Conservation (phyloP, 1,284 basidiomycete genomes). For the Sporisorium scitamineum region DNA sequence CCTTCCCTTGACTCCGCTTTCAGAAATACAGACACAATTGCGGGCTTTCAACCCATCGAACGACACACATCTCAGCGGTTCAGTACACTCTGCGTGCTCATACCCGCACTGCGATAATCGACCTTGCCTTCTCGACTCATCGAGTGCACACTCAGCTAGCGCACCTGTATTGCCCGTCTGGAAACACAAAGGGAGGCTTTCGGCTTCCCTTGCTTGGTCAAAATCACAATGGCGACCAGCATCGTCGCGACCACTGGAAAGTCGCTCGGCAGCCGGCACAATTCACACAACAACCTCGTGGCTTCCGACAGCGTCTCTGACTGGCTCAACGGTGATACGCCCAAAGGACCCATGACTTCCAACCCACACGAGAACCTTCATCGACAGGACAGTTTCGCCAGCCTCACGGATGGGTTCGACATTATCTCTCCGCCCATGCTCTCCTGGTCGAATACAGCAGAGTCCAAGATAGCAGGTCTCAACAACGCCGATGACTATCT, state of each 20-base stretch:
- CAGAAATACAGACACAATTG: not conserved
- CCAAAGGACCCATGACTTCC: slow-evolving; percentile 14
- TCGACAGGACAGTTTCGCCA: slow-evolving; percentile 35
- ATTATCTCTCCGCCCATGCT: slow-evolving; percentile 36
- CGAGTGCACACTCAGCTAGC: slow-evolving; percentile 1
- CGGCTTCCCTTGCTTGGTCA: slow-evolving; percentile 18
- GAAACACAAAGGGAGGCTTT: slow-evolving; percentile 8
- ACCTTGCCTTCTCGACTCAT: not conserved
- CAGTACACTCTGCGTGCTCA: not conserved
- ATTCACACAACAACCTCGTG: slow-evolving; percentile 44
- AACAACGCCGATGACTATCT: slow-evolving; percentile 42
- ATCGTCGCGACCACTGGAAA: slow-evolving; percentile 25
- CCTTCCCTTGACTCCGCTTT: not conserved
- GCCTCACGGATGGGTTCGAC: slow-evolving; percentile 45
- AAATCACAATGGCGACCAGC: slow-evolving; percentile 35
- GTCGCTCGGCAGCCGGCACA: slow-evolving; percentile 50
- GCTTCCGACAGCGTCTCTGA: slow-evolving; percentile 38
- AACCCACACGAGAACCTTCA: slow-evolving; percentile 11
- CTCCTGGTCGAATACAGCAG: slow-evolving; percentile 27
- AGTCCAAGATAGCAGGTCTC: slow-evolving; percentile 28
- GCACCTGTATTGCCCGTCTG: not conserved
- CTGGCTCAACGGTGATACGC: slow-evolving; percentile 40
- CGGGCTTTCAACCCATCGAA: not conserved
- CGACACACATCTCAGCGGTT: not conserved
- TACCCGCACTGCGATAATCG: not conserved